Conservation (phyloP, 805 yeast genomes). For the Kodamaea kaohsiungensis region DNA sequence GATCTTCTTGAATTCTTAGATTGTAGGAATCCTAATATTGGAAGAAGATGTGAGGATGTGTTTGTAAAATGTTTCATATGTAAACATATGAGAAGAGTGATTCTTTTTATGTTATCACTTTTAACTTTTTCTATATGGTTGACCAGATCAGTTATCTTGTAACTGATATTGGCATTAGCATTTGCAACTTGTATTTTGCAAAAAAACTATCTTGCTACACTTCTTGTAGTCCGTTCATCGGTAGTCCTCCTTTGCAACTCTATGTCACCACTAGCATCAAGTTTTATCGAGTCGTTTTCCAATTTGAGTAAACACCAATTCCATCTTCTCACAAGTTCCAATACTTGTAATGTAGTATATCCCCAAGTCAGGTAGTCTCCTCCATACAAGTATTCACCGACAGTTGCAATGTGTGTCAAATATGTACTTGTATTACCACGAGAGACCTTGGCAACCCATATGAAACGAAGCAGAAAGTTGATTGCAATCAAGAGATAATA, state of each 20-base stretch:
- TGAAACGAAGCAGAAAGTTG: conserved; percentile 69
- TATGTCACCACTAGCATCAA: conserved; percentile 14
- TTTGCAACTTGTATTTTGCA: no score
- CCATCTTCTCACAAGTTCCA: conserved; percentile 84
- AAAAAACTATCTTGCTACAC: not conserved
- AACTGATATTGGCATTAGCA: no score
- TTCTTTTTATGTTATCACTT: no score
- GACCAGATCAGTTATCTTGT: no score
- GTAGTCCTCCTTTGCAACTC: conserved; percentile 2
- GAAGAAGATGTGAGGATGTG: no score
- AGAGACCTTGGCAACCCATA: conserved; percentile 68
- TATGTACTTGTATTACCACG: conserved; percentile 13
- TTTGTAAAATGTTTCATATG: no score
- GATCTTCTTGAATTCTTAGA: not conserved
- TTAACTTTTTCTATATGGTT: no score
- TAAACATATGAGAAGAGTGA: not conserved
- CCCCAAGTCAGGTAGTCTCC: conserved; percentile 44
- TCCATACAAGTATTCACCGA: conserved; percentile 29
- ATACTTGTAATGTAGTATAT: conserved; percentile 61
- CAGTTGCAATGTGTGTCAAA: conserved; percentile 22
- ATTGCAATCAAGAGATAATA: conserved; percentile 59
- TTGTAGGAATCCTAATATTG: conserved; percentile 5
- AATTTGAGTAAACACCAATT: conserved; percentile 85
- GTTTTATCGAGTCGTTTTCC: conserved; percentile 66
- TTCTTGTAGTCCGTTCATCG: not conserved